These are phyloP conservation scores for Trypanosomatidae sp. DNA, from an alignment of 208 protist genomes.

Conservation along the genomic window DNA sequence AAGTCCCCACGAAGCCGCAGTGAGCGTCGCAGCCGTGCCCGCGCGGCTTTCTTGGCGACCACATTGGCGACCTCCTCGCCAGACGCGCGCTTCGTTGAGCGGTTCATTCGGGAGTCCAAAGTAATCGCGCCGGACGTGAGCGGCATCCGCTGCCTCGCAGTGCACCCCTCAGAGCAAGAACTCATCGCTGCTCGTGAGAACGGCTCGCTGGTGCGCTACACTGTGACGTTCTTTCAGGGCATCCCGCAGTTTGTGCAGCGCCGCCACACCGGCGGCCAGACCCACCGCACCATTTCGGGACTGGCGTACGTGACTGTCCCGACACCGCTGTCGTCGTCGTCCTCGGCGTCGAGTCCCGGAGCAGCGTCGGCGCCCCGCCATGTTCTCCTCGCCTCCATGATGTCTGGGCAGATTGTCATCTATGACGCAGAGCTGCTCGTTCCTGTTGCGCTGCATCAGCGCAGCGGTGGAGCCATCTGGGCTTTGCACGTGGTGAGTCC, in stretches of 20 bases:
- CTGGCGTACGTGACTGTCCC: slow-evolving; percentile 48
- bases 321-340: neutral
- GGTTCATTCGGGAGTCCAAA: slow-evolving; percentile 51
- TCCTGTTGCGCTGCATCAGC: slow-evolving; percentile 73
- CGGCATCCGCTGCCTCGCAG: slow-evolving; percentile 74
- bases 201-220: slow-evolving; percentile 73
- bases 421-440: slow-evolving; percentile 70
- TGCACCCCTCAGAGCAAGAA: slow-evolving; percentile 41
- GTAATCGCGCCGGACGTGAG: slow-evolving; percentile 86
- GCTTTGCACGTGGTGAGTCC: slow-evolving; percentile 47
- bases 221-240: slow-evolving; percentile 70
- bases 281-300: slow-evolving; percentile 67
- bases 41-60: neutral
- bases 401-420: slow-evolving; percentile 84
- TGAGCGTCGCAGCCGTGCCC: slow-evolving; percentile 10
- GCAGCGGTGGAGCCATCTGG: slow-evolving; percentile 83
- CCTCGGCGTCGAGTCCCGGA: neutral
- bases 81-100: slow-evolving; percentile 19
- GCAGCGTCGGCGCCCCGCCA: neutral
- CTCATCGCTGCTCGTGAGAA: slow-evolving; percentile 81
- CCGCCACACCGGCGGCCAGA: slow-evolving; percentile 73
- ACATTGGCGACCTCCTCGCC: neutral
- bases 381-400: slow-evolving; percentile 65
- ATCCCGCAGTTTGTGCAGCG: slow-evolving; percentile 76
- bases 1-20: slow-evolving; percentile 8